These are phyloP conservation scores for Calonectria henricotiae DNA, from an alignment of 2,329 filamentous ascomycete species.

Conservation along the genomic window DNA sequence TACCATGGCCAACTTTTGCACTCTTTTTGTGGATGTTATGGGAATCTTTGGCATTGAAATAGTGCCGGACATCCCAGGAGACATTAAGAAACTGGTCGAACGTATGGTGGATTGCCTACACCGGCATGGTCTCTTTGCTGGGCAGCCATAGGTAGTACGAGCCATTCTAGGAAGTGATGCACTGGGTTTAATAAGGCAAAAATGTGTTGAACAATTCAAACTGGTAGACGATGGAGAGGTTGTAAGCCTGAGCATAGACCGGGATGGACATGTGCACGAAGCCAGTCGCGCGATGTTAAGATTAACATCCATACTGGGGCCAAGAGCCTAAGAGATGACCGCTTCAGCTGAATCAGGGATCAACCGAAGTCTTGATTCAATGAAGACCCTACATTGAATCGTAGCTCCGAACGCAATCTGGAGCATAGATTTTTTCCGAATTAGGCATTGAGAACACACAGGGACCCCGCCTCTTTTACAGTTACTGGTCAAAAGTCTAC, in stretches of 20 bases:
- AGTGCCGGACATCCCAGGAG: constrained; percentile 19
- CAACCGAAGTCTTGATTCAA: no score
- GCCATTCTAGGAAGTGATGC: constrained; percentile 55
- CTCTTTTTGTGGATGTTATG: constrained; percentile 39
- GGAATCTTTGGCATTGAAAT: constrained; percentile 6
- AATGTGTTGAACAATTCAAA: constrained; percentile 44
- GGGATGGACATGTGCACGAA: constrained; percentile 38
- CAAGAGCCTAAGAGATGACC: no score
- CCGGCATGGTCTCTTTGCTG: constrained; percentile 49
- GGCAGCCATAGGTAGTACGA: constrained; percentile 49
- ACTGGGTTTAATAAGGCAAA: constrained; percentile 47
- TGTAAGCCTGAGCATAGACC: constrained; percentile 49
- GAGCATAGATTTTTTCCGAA: no score
- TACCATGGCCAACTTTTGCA: constrained; percentile 39
- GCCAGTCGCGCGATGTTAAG: not conserved
- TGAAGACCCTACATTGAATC: no score
- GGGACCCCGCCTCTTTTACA: no score
- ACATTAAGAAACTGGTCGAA: constrained; percentile 45
- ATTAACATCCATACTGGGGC: not conserved
- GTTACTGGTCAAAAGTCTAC: no score
- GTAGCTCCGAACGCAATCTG: no score
- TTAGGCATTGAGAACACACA: no score
- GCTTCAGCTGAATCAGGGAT: no score
- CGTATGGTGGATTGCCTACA: constrained; percentile 44
- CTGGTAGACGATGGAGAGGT: constrained; percentile 49